phyloP scores from a whole-genome alignment of 2,329 filamentous ascomycete genomes.

The Fusarium sublunatum region DNA sequence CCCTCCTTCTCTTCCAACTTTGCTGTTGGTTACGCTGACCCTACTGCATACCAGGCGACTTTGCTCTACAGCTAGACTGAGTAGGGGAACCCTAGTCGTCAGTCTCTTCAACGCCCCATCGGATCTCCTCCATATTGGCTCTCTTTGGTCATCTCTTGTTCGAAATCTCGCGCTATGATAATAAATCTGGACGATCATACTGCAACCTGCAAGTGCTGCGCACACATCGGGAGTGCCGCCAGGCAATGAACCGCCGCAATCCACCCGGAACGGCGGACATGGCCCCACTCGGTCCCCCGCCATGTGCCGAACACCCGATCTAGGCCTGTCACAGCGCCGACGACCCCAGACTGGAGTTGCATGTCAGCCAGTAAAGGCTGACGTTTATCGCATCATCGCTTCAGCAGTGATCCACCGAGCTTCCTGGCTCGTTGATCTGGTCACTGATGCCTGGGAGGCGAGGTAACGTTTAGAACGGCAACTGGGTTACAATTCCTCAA shows the following conservation, averaged over 20 bases:
- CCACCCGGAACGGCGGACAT: constrained; percentile 38
- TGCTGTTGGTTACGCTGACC: constrained; percentile 17
- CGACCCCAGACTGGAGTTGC: constrained; percentile 34
- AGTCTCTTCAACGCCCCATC: constrained; percentile 20
- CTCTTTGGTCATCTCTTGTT: constrained; percentile 27
- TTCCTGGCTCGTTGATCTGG: constrained; percentile 37
- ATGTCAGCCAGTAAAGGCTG: constrained; percentile 22
- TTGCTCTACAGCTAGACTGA: constrained; percentile 7
- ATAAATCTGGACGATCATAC: constrained; percentile 14
- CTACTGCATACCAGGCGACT: constrained; percentile 11
- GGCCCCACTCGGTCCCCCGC: constrained; percentile 35
- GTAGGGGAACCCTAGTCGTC: constrained; percentile 13
- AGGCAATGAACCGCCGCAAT: constrained; percentile 21
- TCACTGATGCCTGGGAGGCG: constrained; percentile 15
- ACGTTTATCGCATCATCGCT: constrained; percentile 34
- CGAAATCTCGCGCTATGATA: constrained; percentile 21
- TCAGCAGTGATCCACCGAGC: constrained; percentile 12
- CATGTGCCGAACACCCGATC: constrained; percentile 45
- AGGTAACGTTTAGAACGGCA: background rate
- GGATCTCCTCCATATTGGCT: constrained; percentile 28
- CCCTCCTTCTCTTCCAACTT: constrained; percentile 31
- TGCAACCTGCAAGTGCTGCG: constrained; percentile 20
- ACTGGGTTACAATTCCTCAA: constrained; percentile 34
- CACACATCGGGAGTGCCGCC: constrained; percentile 20
- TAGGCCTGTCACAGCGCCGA: constrained; percentile 36